Conservation (phyloP, 2,329 filamentous ascomycete species). For the Fusarium domesticum region DNA sequence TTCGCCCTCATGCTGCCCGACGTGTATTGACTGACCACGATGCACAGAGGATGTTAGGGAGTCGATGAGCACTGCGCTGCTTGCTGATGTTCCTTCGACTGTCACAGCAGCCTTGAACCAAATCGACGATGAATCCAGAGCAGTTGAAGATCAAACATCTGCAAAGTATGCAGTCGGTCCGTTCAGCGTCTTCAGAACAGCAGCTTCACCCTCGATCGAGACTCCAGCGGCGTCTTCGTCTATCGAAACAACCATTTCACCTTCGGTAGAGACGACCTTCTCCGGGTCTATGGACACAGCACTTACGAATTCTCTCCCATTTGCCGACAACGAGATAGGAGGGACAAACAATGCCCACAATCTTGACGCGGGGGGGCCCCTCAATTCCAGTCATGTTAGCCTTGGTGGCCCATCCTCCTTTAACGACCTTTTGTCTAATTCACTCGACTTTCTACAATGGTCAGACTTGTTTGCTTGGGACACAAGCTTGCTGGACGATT, state of each 20-base stretch:
- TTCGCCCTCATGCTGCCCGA: too few relatives aligned
- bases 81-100: conserved; percentile 11
- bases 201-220: not conserved
- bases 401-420: rapidly evolving
- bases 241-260: conserved; percentile 5
- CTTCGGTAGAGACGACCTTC: not conserved
- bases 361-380: not conserved
- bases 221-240: not conserved
- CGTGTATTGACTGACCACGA: too few relatives aligned
- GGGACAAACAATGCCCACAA: conserved; percentile 7
- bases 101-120: conserved; percentile 16
- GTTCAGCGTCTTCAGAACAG: conserved; percentile 17
- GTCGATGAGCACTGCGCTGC: conserved; percentile 17
- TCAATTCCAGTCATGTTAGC: conserved; percentile 1
- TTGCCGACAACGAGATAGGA: conserved; percentile 10
- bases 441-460: conserved; percentile 20
- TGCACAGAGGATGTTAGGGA: conserved; percentile 13
- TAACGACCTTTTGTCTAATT: conserved; percentile 1
- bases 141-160: not conserved
- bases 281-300: not conserved
- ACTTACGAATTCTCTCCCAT: not conserved
- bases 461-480: conserved; percentile 24
- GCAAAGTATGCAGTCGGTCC: conserved; percentile 10
- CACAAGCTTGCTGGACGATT: conserved; percentile 18
- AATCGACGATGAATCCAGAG: conserved; percentile 21